phyloP scores from a whole-genome alignment of 2,329 filamentous ascomycete species.

The Hirsutella rhossiliensis region DNA sequence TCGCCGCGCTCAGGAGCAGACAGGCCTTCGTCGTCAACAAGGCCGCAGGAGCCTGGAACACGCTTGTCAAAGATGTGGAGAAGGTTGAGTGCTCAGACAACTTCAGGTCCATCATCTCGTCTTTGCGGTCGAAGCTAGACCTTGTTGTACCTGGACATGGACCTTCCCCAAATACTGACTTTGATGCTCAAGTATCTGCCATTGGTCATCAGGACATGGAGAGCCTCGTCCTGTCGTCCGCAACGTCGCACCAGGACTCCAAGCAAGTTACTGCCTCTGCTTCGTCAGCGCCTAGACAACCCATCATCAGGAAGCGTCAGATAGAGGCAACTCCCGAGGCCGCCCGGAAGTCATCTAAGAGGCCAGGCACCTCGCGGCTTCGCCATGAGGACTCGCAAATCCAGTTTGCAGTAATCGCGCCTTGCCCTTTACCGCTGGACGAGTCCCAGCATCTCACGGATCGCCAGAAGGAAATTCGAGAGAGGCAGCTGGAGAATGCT shows the following conservation, averaged over 20 bases:
- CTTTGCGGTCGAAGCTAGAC: constrained; percentile 41
- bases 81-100: constrained; percentile 50
- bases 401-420: constrained; percentile 58
- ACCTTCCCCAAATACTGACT: constrained; percentile 19
- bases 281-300: constrained; percentile 8
- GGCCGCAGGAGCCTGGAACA: constrained; percentile 52
- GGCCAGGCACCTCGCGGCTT: constrained; percentile 35
- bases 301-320: constrained; percentile 15
- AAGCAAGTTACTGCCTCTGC: constrained; percentile 6
- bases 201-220: constrained; percentile 37
- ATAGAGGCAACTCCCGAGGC: constrained; percentile 15
- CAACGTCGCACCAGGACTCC: constrained; percentile 14
- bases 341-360: constrained; percentile 13
- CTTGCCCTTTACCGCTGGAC: constrained; percentile 35
- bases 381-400: constrained; percentile 78
- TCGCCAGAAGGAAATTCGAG: constrained; percentile 64
- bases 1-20: constrained; percentile 45
- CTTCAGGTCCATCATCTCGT: constrained; percentile 50
- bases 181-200: constrained; percentile 29
- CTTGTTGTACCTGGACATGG: constrained; percentile 32
- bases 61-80: constrained; percentile 48
- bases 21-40: constrained; percentile 41
- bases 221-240: constrained; percentile 17
- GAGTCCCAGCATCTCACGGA: constrained; percentile 71
- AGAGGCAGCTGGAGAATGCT: constrained; percentile 56